phyloP scores from a whole-genome alignment of 2,329 filamentous ascomycete genomes.

The Aspergillus vadensis region DNA sequence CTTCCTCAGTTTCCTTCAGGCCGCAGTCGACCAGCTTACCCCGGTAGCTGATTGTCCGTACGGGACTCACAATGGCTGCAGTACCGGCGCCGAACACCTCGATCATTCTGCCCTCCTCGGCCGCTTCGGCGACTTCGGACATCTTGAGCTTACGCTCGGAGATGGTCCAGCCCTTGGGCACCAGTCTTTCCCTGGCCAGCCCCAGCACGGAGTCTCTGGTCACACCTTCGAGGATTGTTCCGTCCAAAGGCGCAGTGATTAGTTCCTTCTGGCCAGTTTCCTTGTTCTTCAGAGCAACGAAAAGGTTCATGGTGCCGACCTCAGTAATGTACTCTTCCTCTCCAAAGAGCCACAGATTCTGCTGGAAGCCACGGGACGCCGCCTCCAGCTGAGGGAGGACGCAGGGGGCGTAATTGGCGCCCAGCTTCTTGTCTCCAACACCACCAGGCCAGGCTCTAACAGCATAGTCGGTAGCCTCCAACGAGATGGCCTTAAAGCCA shows the following conservation, averaged over 20 bases:
- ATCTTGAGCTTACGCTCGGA: constrained; percentile 91
- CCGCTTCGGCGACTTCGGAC: constrained; percentile 77
- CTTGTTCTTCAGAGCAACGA: constrained; percentile 81
- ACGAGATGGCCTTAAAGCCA: constrained; percentile 93
- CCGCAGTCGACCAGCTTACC: constrained; percentile 81
- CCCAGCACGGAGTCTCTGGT: constrained; percentile 88
- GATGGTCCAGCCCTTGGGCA: constrained; percentile 83
- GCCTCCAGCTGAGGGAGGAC: constrained; percentile 95
- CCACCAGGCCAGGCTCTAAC: constrained; percentile 97
- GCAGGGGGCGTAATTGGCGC: constrained; percentile 98
- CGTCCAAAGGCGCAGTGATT: constrained; percentile 91
- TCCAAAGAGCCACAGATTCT: constrained; percentile 97
- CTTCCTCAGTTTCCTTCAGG: constrained; percentile 77
- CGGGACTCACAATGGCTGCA: constrained; percentile 88
- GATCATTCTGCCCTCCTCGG: constrained; percentile 79
- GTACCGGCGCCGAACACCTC: constrained; percentile 95
- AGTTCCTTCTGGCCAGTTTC: constrained; percentile 89
- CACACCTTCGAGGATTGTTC: constrained; percentile 93
- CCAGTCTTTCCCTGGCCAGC: constrained; percentile 80
- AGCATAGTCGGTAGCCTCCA: constrained; percentile 95
- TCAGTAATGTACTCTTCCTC: constrained; percentile 95
- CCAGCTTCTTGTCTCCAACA: constrained; percentile 97
- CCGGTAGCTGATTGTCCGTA: constrained; percentile 87
- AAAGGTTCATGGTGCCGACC: constrained; percentile 99
- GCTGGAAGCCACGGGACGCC: constrained; percentile 88